Conservation (phyloP, 116 monocot genomes). For the Papilionanthe hybrid region DNA sequence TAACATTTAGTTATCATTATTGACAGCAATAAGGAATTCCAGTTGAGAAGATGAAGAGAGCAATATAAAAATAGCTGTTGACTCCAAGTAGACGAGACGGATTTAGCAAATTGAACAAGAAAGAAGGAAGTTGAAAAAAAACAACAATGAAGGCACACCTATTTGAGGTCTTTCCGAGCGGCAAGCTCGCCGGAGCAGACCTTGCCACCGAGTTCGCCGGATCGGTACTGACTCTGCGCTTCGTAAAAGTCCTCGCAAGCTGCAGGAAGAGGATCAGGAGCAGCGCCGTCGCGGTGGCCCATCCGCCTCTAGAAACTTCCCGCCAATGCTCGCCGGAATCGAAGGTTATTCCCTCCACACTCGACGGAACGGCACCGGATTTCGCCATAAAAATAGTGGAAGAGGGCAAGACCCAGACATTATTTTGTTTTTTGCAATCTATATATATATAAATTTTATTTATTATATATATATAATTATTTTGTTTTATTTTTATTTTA, state of each 20-base stretch:
- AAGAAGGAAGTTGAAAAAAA: background rate
- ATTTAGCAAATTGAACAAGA: background rate
- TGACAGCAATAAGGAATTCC: too few relatives aligned
- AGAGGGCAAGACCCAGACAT: too few relatives aligned
- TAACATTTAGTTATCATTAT: too few relatives aligned
- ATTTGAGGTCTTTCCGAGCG: background rate
- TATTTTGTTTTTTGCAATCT: too few relatives aligned
- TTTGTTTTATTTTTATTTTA: too few relatives aligned
- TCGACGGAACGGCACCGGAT: background rate
- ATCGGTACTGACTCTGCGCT: constrained; percentile 9
- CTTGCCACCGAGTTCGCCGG: background rate
- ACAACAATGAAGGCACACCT: constrained; percentile 1
- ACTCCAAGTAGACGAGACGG: background rate
- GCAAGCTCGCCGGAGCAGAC: background rate
- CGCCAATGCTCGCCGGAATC: constrained; percentile 19
- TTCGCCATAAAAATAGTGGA: background rate
- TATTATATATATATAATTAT: too few relatives aligned
- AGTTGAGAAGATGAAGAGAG: too few relatives aligned
- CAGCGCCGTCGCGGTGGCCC: constrained; percentile 45
- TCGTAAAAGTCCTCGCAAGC: constrained; percentile 19
- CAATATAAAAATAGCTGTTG: too few relatives aligned
- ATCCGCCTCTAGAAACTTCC: constrained; percentile 29
- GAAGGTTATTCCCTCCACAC: constrained; percentile 13
- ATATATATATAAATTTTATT: too few relatives aligned
- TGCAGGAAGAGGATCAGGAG: constrained; percentile 40